Evolutionary conservation across 257 asterid species (phyloP).

Genomic region (Nicotiana tabacum): DNA sequence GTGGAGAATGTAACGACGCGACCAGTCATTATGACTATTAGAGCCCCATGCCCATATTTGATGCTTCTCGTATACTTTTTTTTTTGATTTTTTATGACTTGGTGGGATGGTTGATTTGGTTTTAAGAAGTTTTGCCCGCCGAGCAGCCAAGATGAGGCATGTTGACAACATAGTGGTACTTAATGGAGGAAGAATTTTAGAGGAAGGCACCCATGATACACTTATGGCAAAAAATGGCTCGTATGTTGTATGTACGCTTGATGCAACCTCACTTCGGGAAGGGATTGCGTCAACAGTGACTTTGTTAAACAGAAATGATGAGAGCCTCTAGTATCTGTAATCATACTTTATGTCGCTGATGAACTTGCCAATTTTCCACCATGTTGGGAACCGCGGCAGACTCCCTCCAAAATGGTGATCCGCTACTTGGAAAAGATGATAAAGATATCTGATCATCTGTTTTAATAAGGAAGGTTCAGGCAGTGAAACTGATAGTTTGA

Average conservation of each 20-base stretch:
- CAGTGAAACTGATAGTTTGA: not conserved
- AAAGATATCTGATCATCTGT: not conserved
- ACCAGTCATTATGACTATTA: too few species aligned
- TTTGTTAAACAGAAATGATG: constrained; percentile 26
- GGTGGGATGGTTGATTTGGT: too few species aligned
- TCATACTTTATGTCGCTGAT: too few species aligned
- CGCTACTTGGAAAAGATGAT: not conserved
- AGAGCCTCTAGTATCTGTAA: not conserved
- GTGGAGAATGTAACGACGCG: too few species aligned
- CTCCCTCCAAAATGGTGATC: not conserved
- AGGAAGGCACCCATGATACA: constrained; percentile 80
- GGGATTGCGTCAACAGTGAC: constrained; percentile 76
- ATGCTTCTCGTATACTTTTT: too few species aligned
- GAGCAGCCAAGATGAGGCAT: constrained; percentile 98
- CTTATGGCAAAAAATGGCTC: constrained; percentile 66
- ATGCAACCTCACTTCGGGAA: constrained; percentile 95
- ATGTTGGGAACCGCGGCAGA: not conserved
- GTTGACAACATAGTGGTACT: constrained; percentile 90
- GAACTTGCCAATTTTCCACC: too few species aligned
- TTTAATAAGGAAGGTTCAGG: not conserved
- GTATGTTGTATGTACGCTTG: constrained; percentile 81
- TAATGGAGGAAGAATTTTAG: constrained; percentile 85
- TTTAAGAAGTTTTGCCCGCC: constrained; percentile 41
- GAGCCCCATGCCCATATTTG: too few species aligned
- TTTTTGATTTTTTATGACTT: too few species aligned